These are phyloP conservation scores for Solanum etuberosum DNA, from an alignment of 257 asterid species.

Conservation along the genomic window DNA sequence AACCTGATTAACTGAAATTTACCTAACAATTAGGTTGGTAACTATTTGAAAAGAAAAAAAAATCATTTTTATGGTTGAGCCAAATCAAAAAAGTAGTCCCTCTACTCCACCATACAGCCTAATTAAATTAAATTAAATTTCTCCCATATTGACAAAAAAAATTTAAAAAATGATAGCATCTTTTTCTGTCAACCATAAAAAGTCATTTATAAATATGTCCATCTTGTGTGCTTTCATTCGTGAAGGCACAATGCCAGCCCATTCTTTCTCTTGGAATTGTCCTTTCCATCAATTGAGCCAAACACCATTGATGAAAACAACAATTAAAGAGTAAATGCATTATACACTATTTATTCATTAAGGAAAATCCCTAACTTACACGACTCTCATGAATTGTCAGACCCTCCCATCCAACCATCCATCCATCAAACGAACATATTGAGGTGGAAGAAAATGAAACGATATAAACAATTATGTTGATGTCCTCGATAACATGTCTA, in stretches of 20 bases:
- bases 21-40: neutral
- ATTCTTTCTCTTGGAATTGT: neutral
- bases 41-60: neutral
- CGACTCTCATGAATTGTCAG: slow-evolving; percentile 9
- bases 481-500: neutral
- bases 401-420: neutral
- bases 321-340: neutral
- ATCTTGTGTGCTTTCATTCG: neutral
- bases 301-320: slow-evolving; percentile 8
- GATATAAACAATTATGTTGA: neutral
- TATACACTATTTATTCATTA: neutral
- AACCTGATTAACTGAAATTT: neutral
- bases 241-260: neutral
- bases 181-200: neutral
- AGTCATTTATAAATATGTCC: neutral
- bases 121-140: neutral
- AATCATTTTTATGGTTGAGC: neutral
- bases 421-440: neutral
- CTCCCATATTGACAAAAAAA: neutral
- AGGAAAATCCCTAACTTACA: neutral
- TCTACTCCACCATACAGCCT: neutral
- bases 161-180: neutral
- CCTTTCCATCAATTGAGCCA: slow-evolving; percentile 5
- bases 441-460: neutral
- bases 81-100: neutral